These are phyloP conservation scores for Podila epicladia DNA, from an alignment of 192 early-diverging fungal genomes.

Conservation along the genomic window DNA sequence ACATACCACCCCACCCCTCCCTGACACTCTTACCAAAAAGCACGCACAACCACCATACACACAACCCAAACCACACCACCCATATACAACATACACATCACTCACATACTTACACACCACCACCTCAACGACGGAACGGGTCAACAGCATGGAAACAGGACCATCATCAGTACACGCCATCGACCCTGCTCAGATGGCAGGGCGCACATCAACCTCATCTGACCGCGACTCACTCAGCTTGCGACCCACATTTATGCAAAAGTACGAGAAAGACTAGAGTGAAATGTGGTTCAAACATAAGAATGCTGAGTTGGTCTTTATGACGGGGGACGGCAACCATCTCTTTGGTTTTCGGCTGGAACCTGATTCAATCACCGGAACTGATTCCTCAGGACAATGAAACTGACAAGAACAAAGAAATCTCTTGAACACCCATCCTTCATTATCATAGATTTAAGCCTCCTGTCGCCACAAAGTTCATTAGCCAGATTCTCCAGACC, in stretches of 20 bases:
- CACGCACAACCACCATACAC: background rate
- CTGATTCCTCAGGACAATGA: too few species aligned
- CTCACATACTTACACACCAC: background rate
- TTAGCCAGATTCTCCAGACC: conserved; percentile 37
- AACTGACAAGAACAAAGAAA: too few species aligned
- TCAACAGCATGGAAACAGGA: conserved; percentile 3
- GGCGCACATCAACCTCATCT: conserved; percentile 31
- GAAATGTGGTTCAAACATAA: too few species aligned
- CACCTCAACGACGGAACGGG: conserved; percentile 4
- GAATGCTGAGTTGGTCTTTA: background rate
- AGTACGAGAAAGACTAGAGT: conserved; percentile 9
- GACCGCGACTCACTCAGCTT: conserved; percentile 36
- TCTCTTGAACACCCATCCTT: background rate
- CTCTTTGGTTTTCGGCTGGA: background rate
- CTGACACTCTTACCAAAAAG: too few species aligned
- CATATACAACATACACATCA: background rate
- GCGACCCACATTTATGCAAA: conserved; percentile 48
- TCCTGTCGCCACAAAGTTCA: conserved; percentile 45
- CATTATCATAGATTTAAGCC: conserved; percentile 25
- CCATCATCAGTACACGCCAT: conserved; percentile 5
- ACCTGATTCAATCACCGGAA: too few species aligned
- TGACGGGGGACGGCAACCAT: background rate
- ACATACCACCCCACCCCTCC: background rate
- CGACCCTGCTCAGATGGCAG: background rate
- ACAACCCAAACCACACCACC: background rate